Percentiles rank a stretch among this genome's conserved stretches.
Conservation (phyloP, 352 stramenopile genomes). For the Pythium phragmiticola region DNA sequence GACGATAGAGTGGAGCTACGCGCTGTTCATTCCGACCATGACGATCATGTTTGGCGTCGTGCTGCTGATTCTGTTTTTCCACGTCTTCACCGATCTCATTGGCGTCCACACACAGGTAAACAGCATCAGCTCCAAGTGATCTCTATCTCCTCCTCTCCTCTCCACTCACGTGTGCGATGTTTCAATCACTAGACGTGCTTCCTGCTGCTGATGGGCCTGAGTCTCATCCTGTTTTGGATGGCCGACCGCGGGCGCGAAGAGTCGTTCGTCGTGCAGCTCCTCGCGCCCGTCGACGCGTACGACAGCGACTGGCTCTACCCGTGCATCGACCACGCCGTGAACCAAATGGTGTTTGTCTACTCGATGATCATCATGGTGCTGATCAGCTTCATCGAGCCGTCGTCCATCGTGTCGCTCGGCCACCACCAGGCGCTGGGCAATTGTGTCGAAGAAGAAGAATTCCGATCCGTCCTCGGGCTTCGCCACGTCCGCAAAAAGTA, state of each 20-base stretch:
- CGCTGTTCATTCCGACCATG: constrained; percentile 53
- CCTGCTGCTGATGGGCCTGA: constrained; percentile 43
- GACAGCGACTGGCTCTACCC: constrained; percentile 82
- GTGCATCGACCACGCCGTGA: constrained; percentile 77
- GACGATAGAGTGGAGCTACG: constrained; percentile 66
- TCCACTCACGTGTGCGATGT: background rate
- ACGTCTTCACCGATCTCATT: constrained; percentile 53
- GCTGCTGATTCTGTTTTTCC: constrained; percentile 68
- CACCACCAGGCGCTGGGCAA: constrained; percentile 76
- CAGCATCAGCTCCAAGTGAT: background rate
- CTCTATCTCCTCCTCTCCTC: background rate
- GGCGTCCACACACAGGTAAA: constrained; percentile 48
- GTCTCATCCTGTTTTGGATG: constrained; percentile 66
- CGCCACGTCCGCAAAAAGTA: constrained; percentile 59
- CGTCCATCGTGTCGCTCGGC: constrained; percentile 67
- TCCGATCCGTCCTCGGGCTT: constrained; percentile 62
- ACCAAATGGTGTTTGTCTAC: constrained; percentile 80
- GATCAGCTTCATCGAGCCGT: constrained; percentile 58
- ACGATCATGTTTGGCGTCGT: constrained; percentile 47
- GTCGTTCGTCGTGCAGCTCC: constrained; percentile 43
- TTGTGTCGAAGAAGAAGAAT: constrained; percentile 55
- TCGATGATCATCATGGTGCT: constrained; percentile 59
- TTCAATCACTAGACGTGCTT: constrained; percentile 43
- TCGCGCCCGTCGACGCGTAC: constrained; percentile 67
- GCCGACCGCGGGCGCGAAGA: constrained; percentile 66